phyloP scores from a whole-genome alignment of 352 stramenopile genomes.

The Pythium phragmiticola region DNA sequence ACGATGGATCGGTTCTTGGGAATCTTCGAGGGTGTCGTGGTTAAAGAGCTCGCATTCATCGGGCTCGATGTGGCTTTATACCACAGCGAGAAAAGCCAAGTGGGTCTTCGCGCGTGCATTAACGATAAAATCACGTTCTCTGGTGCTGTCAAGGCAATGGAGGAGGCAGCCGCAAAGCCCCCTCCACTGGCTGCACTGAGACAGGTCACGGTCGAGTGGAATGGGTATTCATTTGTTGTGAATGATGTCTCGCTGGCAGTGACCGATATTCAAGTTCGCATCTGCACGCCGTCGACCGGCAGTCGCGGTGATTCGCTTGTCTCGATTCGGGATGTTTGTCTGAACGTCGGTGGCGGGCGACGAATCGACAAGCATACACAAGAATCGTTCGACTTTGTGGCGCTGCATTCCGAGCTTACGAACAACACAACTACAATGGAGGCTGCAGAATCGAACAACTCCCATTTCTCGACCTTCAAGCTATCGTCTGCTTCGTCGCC shows the following conservation, averaged over 20 bases:
- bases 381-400: conserved; percentile 23
- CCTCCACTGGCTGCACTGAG: neutral
- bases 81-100: conserved; percentile 59
- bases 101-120: conserved; percentile 68
- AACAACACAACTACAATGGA: neutral
- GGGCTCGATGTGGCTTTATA: conserved; percentile 73
- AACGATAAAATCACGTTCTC: conserved; percentile 56
- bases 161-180: neutral
- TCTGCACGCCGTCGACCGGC: conserved; percentile 61
- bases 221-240: conserved; percentile 35
- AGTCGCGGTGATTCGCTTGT: conserved; percentile 69
- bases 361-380: conserved; percentile 9
- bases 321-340: conserved; percentile 44
- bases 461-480: conserved; percentile 1
- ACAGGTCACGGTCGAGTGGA: conserved; percentile 10
- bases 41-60: conserved; percentile 62
- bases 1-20: conserved; percentile 20
- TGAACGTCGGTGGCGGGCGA: conserved; percentile 46
- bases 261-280: conserved; percentile 57
- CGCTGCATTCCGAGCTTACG: neutral
- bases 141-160: conserved; percentile 28
- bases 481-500: neutral
- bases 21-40: conserved; percentile 41
- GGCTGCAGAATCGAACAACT: neutral
- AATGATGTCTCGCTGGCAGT: conserved; percentile 47